Evolutionary conservation across 2,329 filamentous ascomycete species (phyloP).

Genomic region (Aureobasidium lini): DNA sequence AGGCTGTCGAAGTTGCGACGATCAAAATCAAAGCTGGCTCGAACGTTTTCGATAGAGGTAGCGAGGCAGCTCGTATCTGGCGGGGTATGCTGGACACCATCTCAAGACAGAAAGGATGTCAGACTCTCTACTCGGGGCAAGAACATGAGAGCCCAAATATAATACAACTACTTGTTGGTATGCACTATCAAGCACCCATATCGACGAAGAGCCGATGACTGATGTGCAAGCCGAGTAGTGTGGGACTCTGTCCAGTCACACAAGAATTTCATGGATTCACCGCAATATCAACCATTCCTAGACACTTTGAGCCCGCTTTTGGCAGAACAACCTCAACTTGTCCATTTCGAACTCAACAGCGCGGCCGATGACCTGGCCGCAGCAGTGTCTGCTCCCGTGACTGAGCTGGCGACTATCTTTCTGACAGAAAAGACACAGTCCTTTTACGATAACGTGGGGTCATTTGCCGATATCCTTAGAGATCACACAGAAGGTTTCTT

Average conservation of each 20-base stretch:
- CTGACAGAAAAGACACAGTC: slow-evolving; percentile 32
- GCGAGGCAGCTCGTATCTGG: slow-evolving; percentile 25
- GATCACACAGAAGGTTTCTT: slow-evolving; percentile 26
- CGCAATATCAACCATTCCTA: slow-evolving; percentile 34
- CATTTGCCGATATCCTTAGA: slow-evolving; percentile 31
- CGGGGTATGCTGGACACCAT: slow-evolving; percentile 30
- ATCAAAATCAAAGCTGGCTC: slow-evolving; percentile 32
- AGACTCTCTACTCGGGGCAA: slow-evolving; percentile 30
- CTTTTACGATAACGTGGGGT: slow-evolving; percentile 28
- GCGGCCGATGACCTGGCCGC: slow-evolving; percentile 13
- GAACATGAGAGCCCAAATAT: slow-evolving; percentile 33
- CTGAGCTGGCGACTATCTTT: slow-evolving; percentile 42
- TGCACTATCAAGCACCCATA: slow-evolving; percentile 12
- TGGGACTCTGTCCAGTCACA: slow-evolving; percentile 37
- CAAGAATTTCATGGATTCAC: slow-evolving; percentile 31
- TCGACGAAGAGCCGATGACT: not conserved
- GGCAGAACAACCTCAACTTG: slow-evolving; percentile 22
- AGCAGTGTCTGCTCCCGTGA: slow-evolving; percentile 36
- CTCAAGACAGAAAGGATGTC: slow-evolving; percentile 30
- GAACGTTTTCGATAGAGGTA: slow-evolving; percentile 26
- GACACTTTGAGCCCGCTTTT: slow-evolving; percentile 25
- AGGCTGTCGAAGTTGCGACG: slow-evolving; percentile 34
- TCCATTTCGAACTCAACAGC: slow-evolving; percentile 30
- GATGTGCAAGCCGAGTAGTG: slow-evolving; percentile 24
- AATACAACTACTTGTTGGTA: slow-evolving; percentile 36